Evolutionary conservation across 495 filamentous ascomycete species (phyloP).

Genomic region (Talaromyces ruber): DNA sequence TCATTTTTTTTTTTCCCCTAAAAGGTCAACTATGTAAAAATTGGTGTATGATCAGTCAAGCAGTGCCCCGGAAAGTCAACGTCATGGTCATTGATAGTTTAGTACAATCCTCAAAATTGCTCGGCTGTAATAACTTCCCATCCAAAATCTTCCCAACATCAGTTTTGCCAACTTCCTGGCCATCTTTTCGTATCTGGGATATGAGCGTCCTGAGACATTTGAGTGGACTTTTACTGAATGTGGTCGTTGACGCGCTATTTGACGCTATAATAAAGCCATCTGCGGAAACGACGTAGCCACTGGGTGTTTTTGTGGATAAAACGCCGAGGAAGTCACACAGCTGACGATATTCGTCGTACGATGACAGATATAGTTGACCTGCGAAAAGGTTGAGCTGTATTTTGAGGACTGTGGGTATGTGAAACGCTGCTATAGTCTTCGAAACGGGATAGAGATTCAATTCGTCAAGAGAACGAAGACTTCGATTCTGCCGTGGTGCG

Average conservation of each 20-base stretch:
- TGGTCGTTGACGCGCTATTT: slow-evolving; percentile 13
- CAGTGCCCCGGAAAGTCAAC: neutral
- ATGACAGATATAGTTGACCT: slow-evolving; percentile 53
- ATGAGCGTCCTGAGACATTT: slow-evolving; percentile 42
- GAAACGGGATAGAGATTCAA: slow-evolving; percentile 28
- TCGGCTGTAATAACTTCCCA: slow-evolving; percentile 27
- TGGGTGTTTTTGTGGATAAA: slow-evolving; percentile 20
- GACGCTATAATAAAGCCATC: slow-evolving; percentile 16
- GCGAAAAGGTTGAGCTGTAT: slow-evolving; percentile 56
- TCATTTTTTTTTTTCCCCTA: too few relatives aligned
- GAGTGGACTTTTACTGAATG: slow-evolving; percentile 42
- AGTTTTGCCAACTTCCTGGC: slow-evolving; percentile 41
- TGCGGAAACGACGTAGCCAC: slow-evolving; percentile 33
- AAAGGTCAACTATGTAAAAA: neutral
- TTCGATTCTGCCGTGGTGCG: slow-evolving; percentile 40
- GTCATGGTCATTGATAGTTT: neutral
- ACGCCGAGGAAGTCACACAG: slow-evolving; percentile 2
- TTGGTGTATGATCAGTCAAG: neutral
- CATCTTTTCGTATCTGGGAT: slow-evolving; percentile 34
- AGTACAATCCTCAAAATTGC: neutral
- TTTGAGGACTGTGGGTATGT: slow-evolving; percentile 9
- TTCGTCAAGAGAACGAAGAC: slow-evolving; percentile 36
- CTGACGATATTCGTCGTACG: slow-evolving; percentile 43
- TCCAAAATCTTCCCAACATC: slow-evolving; percentile 45
- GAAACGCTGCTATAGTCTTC: neutral